Conservation (phyloP, 2,329 filamentous ascomycete species). For the Simplicillium sp. region DNA sequence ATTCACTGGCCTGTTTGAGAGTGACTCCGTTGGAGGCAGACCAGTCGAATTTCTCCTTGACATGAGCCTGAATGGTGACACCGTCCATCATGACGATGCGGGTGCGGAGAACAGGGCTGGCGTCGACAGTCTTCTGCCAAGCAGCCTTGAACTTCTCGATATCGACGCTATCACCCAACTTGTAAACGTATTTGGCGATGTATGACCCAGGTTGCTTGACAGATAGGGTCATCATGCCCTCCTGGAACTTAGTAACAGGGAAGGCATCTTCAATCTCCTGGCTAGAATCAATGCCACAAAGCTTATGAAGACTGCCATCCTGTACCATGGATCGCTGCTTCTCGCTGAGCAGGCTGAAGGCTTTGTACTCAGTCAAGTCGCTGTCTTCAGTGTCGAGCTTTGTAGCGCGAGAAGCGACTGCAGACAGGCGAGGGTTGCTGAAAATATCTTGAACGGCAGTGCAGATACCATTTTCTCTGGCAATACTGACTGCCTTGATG, state of each 20-base stretch:
- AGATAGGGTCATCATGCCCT: constrained; percentile 23
- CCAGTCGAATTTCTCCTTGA: constrained; percentile 5
- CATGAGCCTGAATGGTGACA: constrained; percentile 3
- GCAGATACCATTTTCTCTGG: neutral
- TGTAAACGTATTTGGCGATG: constrained; percentile 16
- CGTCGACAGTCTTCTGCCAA: constrained; percentile 10
- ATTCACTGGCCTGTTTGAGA: neutral
- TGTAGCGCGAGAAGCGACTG: too few relatives aligned
- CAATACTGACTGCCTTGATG: constrained; percentile 9
- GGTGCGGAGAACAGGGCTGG: constrained; percentile 5
- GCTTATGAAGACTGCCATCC: too few relatives aligned
- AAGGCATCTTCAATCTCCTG: constrained; percentile 6
- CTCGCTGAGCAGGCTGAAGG: too few relatives aligned
- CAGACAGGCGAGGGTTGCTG: neutral
- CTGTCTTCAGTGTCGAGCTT: too few relatives aligned
- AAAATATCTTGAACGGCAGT: neutral
- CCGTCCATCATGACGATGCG: constrained; percentile 6
- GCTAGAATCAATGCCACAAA: too few relatives aligned
- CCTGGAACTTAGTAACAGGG: constrained; percentile 6
- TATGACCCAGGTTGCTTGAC: constrained; percentile 20
- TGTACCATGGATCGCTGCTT: too few relatives aligned
- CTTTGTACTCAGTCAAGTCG: too few relatives aligned
- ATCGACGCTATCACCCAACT: constrained; percentile 10
- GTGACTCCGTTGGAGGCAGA: neutral
- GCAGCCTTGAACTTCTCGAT: constrained; percentile 14